A percentile compares a stretch with the other conserved stretches of the same genome.
These are phyloP conservation scores for Aspergillus fumigatus DNA, from an alignment of 2,329 filamentous ascomycete genomes.

Conservation along the genomic window DNA sequence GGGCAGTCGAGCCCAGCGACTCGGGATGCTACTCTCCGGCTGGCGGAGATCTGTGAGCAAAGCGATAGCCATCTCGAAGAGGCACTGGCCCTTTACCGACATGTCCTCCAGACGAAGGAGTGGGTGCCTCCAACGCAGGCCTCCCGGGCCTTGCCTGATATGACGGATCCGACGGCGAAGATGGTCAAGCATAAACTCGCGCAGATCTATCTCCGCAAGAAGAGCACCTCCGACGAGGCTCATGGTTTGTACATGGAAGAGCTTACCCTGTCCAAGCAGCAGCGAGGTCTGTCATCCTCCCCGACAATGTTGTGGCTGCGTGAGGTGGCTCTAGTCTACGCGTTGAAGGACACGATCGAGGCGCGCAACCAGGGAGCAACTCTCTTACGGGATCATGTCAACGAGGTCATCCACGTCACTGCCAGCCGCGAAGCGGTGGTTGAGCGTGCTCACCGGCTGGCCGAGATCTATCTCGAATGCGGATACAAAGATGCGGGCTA, in stretches of 20 bases:
- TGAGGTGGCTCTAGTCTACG: constrained; percentile 42
- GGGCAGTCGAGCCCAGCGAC: constrained; percentile 33
- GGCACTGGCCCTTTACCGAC: constrained; percentile 44
- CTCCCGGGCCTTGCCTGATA: constrained; percentile 26
- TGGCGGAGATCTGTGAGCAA: constrained; percentile 46
- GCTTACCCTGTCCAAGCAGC: constrained; percentile 41
- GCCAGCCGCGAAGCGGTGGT: constrained; percentile 43
- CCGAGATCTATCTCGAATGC: constrained; percentile 43
- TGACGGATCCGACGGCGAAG: constrained; percentile 36
- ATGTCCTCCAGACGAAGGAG: constrained; percentile 40
- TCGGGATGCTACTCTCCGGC: constrained; percentile 34
- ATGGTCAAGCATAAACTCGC: constrained; percentile 50
- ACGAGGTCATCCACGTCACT: constrained; percentile 39
- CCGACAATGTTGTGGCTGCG: constrained; percentile 42
- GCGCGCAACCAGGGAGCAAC: constrained; percentile 34
- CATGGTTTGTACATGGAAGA: constrained; percentile 40
- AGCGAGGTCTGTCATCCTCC: constrained; percentile 45
- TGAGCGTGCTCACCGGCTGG: constrained; percentile 45
- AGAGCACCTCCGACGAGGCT: constrained; percentile 35
- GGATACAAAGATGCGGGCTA: constrained; percentile 40
- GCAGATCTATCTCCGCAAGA: constrained; percentile 44
- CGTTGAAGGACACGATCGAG: constrained; percentile 37
- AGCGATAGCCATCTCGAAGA: constrained; percentile 43
- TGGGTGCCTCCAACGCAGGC: constrained; percentile 30
- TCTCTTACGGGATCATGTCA: constrained; percentile 38